Conservation (phyloP, 148 eudicot genomes). For the Chenopodium suecicum region DNA sequence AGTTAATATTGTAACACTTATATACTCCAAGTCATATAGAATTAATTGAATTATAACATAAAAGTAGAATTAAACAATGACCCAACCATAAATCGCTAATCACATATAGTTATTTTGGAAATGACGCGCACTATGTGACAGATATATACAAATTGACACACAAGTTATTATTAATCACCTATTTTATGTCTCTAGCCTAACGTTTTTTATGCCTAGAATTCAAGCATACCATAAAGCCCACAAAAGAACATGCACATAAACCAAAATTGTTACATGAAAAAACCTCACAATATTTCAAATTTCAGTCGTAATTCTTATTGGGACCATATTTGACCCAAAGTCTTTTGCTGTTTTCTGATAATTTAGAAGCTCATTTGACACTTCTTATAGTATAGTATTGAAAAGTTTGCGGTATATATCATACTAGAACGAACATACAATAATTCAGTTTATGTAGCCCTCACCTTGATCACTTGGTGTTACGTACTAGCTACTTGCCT, state of each 20-base stretch:
- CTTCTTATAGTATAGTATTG: background rate
- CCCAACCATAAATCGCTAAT: too few species aligned
- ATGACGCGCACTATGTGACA: too few species aligned
- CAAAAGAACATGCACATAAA: background rate
- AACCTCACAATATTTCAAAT: background rate
- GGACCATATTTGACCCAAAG: background rate
- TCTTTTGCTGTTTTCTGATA: conserved; percentile 10
- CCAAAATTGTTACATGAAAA: background rate
- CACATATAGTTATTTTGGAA: too few species aligned
- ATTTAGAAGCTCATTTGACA: background rate
- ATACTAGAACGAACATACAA: conserved; percentile 34
- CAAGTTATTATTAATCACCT: too few species aligned
- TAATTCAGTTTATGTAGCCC: background rate
- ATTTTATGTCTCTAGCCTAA: background rate
- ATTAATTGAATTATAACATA: too few species aligned
- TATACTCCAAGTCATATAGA: too few species aligned
- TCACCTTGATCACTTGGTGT: background rate
- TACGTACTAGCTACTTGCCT: too few species aligned
- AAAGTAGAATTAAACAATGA: too few species aligned
- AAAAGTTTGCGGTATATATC: background rate
- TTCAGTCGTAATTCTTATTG: background rate
- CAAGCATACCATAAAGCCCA: background rate
- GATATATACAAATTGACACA: too few species aligned
- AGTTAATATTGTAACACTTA: too few species aligned
- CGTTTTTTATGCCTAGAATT: background rate